These are phyloP conservation scores for Fistulifera pelliculosa DNA, from an alignment of 108 stramenopile genomes.

Conservation along the genomic window DNA sequence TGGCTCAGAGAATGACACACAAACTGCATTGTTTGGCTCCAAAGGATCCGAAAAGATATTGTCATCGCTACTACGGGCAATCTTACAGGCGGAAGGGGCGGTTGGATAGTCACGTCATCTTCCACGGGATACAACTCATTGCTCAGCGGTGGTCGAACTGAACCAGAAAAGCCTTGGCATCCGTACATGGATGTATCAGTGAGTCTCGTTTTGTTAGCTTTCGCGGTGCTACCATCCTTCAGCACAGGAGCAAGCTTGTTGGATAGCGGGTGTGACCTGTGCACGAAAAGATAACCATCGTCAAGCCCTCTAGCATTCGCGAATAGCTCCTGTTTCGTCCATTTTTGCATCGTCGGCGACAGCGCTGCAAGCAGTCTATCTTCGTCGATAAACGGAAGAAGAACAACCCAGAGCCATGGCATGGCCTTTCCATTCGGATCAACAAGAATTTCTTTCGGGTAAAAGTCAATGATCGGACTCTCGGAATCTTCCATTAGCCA, in stretches of 20 bases:
- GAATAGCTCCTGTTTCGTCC: constrained; percentile 67
- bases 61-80: constrained; percentile 36
- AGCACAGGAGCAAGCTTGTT: constrained; percentile 42
- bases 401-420: constrained; percentile 98
- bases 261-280: constrained; percentile 45
- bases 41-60: constrained; percentile 45
- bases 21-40: constrained; percentile 51
- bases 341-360: constrained; percentile 77
- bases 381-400: constrained; percentile 98
- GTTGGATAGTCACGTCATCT: constrained; percentile 35
- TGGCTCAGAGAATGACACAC: constrained; percentile 79
- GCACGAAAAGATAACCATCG: constrained; percentile 80
- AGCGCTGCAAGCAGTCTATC: constrained; percentile 77
- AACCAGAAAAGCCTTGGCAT: constrained; percentile 53
- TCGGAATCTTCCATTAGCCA: constrained; percentile 87
- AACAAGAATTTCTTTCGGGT: constrained; percentile 86
- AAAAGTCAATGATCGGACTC: constrained; percentile 95
- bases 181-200: constrained; percentile 42
- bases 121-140: constrained; percentile 59
- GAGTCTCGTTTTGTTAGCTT: constrained; percentile 33
- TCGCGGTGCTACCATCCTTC: constrained; percentile 29
- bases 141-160: constrained; percentile 60
- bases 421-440: constrained; percentile 98
- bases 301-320: constrained; percentile 78
- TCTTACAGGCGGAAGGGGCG: constrained; percentile 39